Evolutionary conservation across 2,329 filamentous ascomycete species (phyloP), one percentile per base, ranked within the genome.

Genomic region (Trichoderma sp.): DNA sequence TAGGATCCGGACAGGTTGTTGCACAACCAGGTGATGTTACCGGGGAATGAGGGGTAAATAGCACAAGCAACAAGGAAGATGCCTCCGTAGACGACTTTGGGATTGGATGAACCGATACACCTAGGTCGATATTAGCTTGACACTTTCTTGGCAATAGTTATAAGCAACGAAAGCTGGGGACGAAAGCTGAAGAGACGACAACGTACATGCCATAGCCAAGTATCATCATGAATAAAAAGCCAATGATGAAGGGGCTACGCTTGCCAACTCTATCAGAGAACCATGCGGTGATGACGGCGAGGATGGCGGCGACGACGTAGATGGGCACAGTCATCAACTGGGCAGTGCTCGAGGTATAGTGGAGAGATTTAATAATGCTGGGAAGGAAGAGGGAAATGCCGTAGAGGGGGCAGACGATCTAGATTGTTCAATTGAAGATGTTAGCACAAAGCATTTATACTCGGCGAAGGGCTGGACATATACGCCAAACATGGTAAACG

Each of bases 11-110:
- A 89, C 13, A 91, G 84, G 70, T 96, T 96, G 77, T 96, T 96
- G 39, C 87, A 86, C 0, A 89, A 81, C 93, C 93, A 96, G 0
- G 90, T 85, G 61, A 96, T 91, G 0, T 91, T 90, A 65, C 94
- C 94, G 0, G 92, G 83, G 68, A 96, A 91, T 32, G 87, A 89
- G 0, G 93, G 92, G 72, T 95, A 96, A 68, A 96, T 94, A 2
- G 91, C 91, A 68, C 92, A 85, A 0, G 92, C 90, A 0, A 88
- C 90, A 0, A 96, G 81, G 78, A 94, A 96, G 0, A 90, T 90
- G 0, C 91, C 93, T 0, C 87, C 91, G 72, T 96, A 97, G 13
- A 88, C 83, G 0, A 89, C 88, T 1, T 82, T 82, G 1, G 88
- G 83, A 68, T 89, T 88, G 4, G 75, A 72, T 69, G 85, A 86